Evolutionary conservation across 2,329 filamentous ascomycete species (phyloP).

Genomic region (Calonectria pseudoturangicola): DNA sequence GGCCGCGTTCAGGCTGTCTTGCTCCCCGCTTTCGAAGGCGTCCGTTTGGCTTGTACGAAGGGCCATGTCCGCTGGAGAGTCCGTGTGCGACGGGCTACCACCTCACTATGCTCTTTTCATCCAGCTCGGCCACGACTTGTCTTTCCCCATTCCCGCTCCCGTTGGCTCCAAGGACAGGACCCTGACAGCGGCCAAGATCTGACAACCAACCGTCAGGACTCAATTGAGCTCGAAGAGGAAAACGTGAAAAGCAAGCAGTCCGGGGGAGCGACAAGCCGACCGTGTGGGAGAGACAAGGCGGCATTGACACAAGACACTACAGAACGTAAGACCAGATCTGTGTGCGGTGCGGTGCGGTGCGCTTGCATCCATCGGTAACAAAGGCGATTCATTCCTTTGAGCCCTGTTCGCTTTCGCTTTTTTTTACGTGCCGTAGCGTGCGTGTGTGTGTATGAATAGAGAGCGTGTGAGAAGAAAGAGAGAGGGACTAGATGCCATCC

Average conservation of each 20-base stretch:
- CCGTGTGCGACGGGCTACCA: conserved; percentile 54
- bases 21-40: conserved; percentile 35
- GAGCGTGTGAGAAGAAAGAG: neutral
- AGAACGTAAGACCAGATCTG: conserved; percentile 32
- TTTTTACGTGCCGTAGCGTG: neutral
- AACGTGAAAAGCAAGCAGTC: conserved; percentile 46
- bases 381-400: conserved; percentile 30
- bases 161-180: conserved; percentile 43
- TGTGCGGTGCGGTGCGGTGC: conserved; percentile 27
- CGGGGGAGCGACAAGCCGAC: conserved; percentile 36
- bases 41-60: conserved; percentile 33
- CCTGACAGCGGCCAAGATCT: conserved; percentile 46
- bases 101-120: conserved; percentile 55
- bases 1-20: conserved; percentile 14
- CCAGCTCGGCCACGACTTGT: conserved; percentile 39
- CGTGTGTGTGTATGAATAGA: neutral
- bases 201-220: conserved; percentile 48
- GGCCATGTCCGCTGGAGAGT: conserved; percentile 51
- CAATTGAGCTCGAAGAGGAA: conserved; percentile 48
- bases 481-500: neutral
- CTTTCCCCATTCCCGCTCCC: conserved; percentile 49
- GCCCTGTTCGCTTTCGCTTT: conserved; percentile 11
- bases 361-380: conserved; percentile 31
- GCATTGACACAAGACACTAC: conserved; percentile 30
- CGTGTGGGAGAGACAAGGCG: conserved; percentile 27